Evolutionary conservation across 805 yeast species (phyloP).

Genomic region (Debaryomyces castellii): DNA sequence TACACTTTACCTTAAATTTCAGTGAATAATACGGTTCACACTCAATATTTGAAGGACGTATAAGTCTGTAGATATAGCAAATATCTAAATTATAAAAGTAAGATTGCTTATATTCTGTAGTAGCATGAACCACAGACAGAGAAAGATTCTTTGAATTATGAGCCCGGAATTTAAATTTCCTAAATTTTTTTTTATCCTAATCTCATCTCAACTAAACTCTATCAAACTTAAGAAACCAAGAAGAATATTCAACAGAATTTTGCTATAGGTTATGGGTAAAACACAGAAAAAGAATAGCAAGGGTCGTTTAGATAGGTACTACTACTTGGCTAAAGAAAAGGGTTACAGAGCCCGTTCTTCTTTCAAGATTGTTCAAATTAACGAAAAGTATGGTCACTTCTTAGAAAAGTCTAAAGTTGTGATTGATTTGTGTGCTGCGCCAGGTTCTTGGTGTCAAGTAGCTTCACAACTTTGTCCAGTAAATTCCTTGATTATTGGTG

Average conservation of each 20-base stretch:
- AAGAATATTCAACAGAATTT: neutral
- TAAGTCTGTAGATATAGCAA: too few relatives aligned
- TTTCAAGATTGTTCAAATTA: constrained; percentile 89
- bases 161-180: neutral
- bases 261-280: constrained; percentile 62
- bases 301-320: constrained; percentile 99
- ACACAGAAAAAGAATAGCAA: constrained; percentile 93
- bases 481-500: constrained; percentile 93
- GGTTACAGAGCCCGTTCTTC: constrained; percentile 99
- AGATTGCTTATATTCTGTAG: too few relatives aligned
- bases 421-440: constrained; percentile 97
- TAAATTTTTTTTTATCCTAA: constrained; percentile 3
- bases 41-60: too few relatives aligned
- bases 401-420: constrained; percentile 93
- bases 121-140: too few relatives aligned
- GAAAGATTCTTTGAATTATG: too few relatives aligned
- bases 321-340: constrained; percentile 93
- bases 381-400: constrained; percentile 95
- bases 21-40: too few relatives aligned
- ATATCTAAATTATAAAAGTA: too few relatives aligned
- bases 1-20: too few relatives aligned
- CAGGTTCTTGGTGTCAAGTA: constrained; percentile 99
- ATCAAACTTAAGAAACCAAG: neutral
- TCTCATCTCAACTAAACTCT: constrained; percentile 5
- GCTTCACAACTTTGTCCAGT: constrained; percentile 92